Base-by-base conservation (phyloP, 2,329 filamentous ascomycete species). In the Fusarium gaditjirri region DNA sequence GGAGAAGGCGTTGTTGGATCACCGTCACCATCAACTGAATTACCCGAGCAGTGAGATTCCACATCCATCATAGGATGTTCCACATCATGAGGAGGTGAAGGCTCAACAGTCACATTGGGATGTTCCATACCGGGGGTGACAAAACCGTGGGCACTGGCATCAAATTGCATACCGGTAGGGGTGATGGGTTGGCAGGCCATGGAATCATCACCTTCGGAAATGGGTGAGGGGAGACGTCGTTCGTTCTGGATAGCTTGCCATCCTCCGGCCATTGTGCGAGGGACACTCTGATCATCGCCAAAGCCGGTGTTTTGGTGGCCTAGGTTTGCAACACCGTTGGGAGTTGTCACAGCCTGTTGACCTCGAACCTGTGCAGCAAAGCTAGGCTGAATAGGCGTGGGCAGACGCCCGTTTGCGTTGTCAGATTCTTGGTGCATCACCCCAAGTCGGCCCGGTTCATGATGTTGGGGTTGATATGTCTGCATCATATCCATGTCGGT, bases 341-440 rank as follows among this genome's bases (percentile, higher is more conserved):
- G 78, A 71, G 60, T 75, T 63, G 68, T 79, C 77, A 63, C 82
- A 82, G 86, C 84, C 71, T 83, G 84, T 71, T 85, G 85, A n/a
- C 87, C 86, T 61, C 86, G 84, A 29, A 88, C 82, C 75, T 90
- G 87, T 5, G 84, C 84, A 3, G 86, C 85, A 75, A 90, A 90
- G 55, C 81, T 87, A 66, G 86, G 86, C 71, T 89, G 85, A n/a
- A 90, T 89, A 4, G 88, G 88, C 4, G 88, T 90, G 5, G 88
- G 88, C 79, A 90, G 85, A 52, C 88, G 86, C 63, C 84, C 83
- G 25, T 81, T 81, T 49, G 81, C 56, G 23, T 73, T 71, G 52
- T 74, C 76, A 60, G 68, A 65, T 33, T 74, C 72, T 58, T 61
- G 57, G 31, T 72, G 59, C 61, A 72, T 63, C 25, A 58, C 23